Percentiles rank a stretch among this genome's conserved stretches.
Conservation (phyloP, 331 rosid genomes). For the Spiraea crenata region DNA sequence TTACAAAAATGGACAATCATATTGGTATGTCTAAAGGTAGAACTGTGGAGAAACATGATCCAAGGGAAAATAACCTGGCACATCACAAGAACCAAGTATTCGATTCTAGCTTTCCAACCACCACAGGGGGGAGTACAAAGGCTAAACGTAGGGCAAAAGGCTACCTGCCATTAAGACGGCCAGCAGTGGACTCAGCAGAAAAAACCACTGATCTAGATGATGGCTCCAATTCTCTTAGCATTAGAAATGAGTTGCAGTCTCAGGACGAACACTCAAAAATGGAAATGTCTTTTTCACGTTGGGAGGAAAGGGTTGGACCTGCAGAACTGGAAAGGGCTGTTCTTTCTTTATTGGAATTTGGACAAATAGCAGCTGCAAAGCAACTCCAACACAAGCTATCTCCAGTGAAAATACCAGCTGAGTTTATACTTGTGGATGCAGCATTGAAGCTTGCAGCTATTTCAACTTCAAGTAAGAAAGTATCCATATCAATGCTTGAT, state of each 20-base stretch:
- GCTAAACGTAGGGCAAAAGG: constrained; percentile 85
- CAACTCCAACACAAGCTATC: constrained; percentile 91
- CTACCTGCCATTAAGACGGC: constrained; percentile 54
- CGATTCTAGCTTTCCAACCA: constrained; percentile 55
- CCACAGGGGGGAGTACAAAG: constrained; percentile 66
- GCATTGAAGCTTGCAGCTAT: constrained; percentile 79
- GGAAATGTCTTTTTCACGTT: constrained; percentile 79
- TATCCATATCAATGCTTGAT: constrained; percentile 60
- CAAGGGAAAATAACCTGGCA: constrained; percentile 55
- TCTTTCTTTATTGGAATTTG: constrained; percentile 92
- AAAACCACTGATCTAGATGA: constrained; percentile 64
- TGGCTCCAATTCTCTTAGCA: constrained; percentile 43
- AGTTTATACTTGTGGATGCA: constrained; percentile 78
- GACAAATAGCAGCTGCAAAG: constrained; percentile 91
- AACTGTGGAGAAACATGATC: constrained; percentile 63
- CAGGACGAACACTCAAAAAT: constrained; percentile 69
- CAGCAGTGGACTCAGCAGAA: constrained; percentile 58
- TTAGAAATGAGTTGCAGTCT: constrained; percentile 54
- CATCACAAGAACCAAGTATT: constrained; percentile 56
- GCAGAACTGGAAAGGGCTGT: constrained; percentile 90
- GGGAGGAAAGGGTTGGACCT: constrained; percentile 95
- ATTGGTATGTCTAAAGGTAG: constrained; percentile 54
- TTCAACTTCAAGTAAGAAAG: constrained; percentile 60
- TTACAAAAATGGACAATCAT: constrained; percentile 92
- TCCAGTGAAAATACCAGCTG: constrained; percentile 73